Base-by-base conservation (phyloP, 495 filamentous ascomycete species). In the Penicillium diatomitis region DNA sequence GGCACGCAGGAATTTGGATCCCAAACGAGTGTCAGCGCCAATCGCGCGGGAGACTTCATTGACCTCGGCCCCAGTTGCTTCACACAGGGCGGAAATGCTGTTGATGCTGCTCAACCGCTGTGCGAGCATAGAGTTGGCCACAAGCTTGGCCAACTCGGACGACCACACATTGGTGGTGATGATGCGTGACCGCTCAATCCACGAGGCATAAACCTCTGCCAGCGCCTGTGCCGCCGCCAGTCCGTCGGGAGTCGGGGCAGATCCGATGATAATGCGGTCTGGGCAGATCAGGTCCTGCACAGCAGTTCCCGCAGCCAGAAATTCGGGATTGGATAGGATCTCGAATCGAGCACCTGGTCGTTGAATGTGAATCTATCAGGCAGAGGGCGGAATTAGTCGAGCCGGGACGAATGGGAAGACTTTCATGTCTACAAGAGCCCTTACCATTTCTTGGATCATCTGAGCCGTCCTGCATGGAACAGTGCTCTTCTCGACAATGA, bases 101-200 rank as follows among this genome's bases (percentile, higher is more conserved):
- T 90, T 91, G 58, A 91, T 85, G 61, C 80, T 87, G 63, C 82
- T 87, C 48, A 91, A 84, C 20, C 87, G 77, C 58, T 91, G 87
- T 4, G 87, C 86, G 12, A 91, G 70, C 72, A 91, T 79, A 1
- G 86, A 80, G 56, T 91, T 91, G 6, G 86, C 84, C 1, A 83
- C 84, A 2, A 91, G 70, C 61, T 90, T 91, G 3, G 84, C 69
- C 6, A 91, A 66, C 64, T 91, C 86, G 0, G 84, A 84, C 6
- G 85, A 88, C 78, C 84, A 89, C 3, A 82, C 64, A 60, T 88
- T 86, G 59, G 83, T 81, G 2, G 76, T 85, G 20, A 88, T 67
- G 49, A 91, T 86, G 8, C 74, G 72, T 2, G 67, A 61, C 6
- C 67, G 65, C 3, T 80, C 74, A 5, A 90, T 77, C 86, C 86